These are phyloP conservation scores for Komagataella pseudopastoris DNA, from an alignment of 805 yeast genomes.

Conservation along the genomic window DNA sequence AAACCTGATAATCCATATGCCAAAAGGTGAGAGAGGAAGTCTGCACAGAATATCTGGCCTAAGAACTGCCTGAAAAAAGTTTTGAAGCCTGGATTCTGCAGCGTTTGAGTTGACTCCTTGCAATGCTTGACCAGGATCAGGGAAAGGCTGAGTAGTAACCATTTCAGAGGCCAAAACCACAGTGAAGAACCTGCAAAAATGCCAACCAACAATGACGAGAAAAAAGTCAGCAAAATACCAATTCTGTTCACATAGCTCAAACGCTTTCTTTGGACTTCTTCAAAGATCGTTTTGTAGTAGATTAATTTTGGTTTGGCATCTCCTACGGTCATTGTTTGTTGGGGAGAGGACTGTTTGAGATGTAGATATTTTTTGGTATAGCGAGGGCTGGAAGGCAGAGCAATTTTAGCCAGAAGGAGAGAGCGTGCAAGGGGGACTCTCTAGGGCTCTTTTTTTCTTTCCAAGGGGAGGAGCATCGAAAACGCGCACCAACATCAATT, in stretches of 20 bases:
- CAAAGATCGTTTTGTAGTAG: constrained; percentile 10
- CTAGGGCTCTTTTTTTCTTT: background rate
- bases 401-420: background rate
- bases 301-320: constrained; percentile 7
- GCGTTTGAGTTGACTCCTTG: constrained; percentile 14
- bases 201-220: constrained; percentile 8
- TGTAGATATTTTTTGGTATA: background rate
- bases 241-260: constrained; percentile 15
- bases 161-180: constrained; percentile 12
- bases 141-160: constrained; percentile 13
- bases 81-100: constrained; percentile 12
- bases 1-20: constrained; percentile 12
- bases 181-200: constrained; percentile 10
- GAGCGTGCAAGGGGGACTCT: background rate
- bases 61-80: constrained; percentile 12
- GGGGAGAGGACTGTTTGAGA: background rate
- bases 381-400: background rate
- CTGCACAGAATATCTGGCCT: constrained; percentile 11
- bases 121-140: constrained; percentile 15
- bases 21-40: constrained; percentile 8
- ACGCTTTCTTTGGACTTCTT: constrained; percentile 12
- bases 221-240: constrained; percentile 10
- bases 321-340: background rate
- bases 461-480: background rate
- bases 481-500: background rate